phyloP scores from a whole-genome alignment of 331 rosid genomes.

The Acacia concinna region DNA sequence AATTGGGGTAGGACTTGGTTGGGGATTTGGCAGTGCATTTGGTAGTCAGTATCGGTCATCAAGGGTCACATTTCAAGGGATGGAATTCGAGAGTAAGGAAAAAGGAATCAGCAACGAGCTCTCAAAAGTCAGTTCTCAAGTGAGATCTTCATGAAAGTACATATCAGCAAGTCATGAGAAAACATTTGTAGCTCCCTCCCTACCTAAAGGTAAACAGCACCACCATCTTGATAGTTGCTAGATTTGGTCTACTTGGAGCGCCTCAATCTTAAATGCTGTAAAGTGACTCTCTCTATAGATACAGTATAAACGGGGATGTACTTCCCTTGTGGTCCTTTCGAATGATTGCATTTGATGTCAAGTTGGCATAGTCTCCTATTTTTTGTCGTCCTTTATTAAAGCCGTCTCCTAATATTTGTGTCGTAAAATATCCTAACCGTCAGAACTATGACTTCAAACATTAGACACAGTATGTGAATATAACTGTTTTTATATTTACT shows the following conservation, averaged over 20 bases:
- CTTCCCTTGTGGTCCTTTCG: neutral
- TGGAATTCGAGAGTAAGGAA: conserved; percentile 61
- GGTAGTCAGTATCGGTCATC: conserved; percentile 86
- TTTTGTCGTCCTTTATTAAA: neutral
- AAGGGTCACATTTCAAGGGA: conserved; percentile 63
- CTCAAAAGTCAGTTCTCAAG: conserved; percentile 41
- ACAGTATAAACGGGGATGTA: neutral
- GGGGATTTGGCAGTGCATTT: conserved; percentile 95
- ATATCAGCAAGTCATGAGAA: neutral
- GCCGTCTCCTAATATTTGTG: too few relatives aligned
- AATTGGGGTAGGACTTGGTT: conserved; percentile 95
- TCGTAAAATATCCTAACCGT: too few relatives aligned
- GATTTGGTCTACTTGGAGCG: neutral
- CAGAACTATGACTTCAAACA: too few relatives aligned
- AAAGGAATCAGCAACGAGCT: conserved; percentile 23
- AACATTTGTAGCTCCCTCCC: conserved; percentile 3
- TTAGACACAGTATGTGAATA: too few relatives aligned
- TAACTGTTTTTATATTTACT: too few relatives aligned
- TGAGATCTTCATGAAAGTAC: conserved; percentile 37
- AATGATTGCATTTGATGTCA: neutral
- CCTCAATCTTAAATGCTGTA: conserved; percentile 3
- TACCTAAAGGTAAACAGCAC: neutral
- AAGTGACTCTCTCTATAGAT: conserved; percentile 19
- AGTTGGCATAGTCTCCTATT: neutral
- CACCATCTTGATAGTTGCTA: neutral